Evolutionary conservation across 768 basidiomycete species (phyloP).

Genomic region (Cubamyces lactineus): DNA sequence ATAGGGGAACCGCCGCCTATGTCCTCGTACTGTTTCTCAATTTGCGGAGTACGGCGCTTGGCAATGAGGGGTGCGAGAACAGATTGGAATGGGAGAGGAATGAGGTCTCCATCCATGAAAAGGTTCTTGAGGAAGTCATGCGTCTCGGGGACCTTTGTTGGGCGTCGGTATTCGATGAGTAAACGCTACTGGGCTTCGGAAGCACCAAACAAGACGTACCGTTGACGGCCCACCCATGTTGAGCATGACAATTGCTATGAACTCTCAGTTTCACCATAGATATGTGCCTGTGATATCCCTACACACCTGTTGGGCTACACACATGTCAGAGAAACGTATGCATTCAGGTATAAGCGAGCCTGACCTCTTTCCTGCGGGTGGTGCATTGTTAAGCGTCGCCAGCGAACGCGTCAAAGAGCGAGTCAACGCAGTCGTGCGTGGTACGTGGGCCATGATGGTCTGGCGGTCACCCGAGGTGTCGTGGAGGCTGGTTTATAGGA

Average conservation of each 20-base stretch:
- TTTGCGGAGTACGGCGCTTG: constrained; percentile 83
- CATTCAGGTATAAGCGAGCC: background rate
- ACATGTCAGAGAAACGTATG: constrained; percentile 2
- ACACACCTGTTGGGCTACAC: constrained; percentile 33
- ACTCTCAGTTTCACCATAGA: constrained; percentile 2
- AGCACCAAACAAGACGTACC: constrained; percentile 46
- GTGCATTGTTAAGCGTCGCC: constrained; percentile 48
- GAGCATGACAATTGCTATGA: constrained; percentile 86
- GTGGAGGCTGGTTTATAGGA: constrained; percentile 10
- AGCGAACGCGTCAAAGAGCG: constrained; percentile 45
- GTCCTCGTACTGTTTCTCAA: constrained; percentile 91
- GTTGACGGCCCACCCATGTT: constrained; percentile 99
- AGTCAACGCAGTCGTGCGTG: constrained; percentile 26
- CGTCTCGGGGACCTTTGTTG: constrained; percentile 80
- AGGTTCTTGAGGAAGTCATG: constrained; percentile 90
- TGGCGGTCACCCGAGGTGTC: background rate
- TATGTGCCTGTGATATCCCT: too few relatives aligned
- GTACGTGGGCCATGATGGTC: constrained; percentile 25
- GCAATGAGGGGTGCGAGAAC: constrained; percentile 89
- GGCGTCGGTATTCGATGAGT: background rate
- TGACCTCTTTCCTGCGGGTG: constrained; percentile 49
- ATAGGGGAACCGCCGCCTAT: constrained; percentile 99
- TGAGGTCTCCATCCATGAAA: constrained; percentile 91
- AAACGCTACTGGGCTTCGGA: background rate
- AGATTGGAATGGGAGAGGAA: constrained; percentile 92